Conservation (phyloP, 2,329 filamentous ascomycete genomes). For the Lasiodiplodia sp. region DNA sequence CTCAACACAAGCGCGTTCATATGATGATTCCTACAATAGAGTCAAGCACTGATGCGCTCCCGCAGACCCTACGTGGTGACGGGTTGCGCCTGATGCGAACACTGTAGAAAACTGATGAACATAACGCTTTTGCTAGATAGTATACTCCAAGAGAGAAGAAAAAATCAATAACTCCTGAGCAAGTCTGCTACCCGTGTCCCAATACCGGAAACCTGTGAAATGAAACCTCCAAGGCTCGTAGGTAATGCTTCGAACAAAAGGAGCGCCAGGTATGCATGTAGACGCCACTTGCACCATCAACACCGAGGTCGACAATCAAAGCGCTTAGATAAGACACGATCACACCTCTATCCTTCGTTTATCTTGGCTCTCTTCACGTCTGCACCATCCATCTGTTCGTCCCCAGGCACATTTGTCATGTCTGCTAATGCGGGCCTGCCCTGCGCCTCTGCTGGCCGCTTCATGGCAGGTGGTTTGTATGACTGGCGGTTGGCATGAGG, state of each 20-base stretch:
- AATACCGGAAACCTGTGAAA: neutral
- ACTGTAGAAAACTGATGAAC: conserved; percentile 55
- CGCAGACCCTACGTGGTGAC: conserved; percentile 55
- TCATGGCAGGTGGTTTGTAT: conserved; percentile 53
- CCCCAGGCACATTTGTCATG: conserved; percentile 53
- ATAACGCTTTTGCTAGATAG: conserved; percentile 25
- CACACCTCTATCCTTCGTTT: conserved; percentile 33
- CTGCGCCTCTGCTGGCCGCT: conserved; percentile 33
- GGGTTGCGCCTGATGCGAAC: conserved; percentile 34
- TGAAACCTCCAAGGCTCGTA: neutral
- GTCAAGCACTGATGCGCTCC: conserved; percentile 90
- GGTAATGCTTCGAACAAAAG: neutral
- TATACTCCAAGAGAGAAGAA: neutral
- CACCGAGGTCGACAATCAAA: neutral
- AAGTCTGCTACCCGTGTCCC: neutral
- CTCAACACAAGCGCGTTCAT: conserved; percentile 61
- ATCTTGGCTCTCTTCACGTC: conserved; percentile 24
- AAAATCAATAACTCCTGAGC: conserved; percentile 3
- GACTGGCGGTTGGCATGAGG: conserved; percentile 52
- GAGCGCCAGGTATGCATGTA: neutral
- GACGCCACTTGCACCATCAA: neutral
- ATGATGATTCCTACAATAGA: conserved; percentile 98
- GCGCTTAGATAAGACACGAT: neutral
- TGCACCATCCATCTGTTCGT: conserved; percentile 46
- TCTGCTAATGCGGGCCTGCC: conserved; percentile 50